Evolutionary conservation across 352 stramenopile species (phyloP).

Genomic region (Globisporangium megalacanthum): DNA sequence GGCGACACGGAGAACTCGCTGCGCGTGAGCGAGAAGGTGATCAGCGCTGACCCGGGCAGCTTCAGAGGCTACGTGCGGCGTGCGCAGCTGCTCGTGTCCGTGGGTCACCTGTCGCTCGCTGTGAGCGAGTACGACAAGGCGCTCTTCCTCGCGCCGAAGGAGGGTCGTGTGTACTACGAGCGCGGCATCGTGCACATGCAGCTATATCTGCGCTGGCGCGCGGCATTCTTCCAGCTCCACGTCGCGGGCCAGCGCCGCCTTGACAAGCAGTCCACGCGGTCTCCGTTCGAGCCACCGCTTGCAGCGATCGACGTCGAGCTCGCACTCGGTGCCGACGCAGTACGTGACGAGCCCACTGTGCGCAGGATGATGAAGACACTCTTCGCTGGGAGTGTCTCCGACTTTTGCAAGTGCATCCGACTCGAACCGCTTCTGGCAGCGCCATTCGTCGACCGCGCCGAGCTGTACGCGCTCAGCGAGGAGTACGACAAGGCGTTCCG

Average conservation of each 20-base stretch:
- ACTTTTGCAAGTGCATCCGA: conserved; percentile 62
- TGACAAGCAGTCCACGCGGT: conserved; percentile 14
- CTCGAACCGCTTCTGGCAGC: conserved; percentile 49
- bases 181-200: conserved; percentile 69
- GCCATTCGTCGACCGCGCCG: conserved; percentile 61
- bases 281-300: conserved; percentile 39
- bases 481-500: conserved; percentile 59
- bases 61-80: conserved; percentile 62
- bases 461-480: conserved; percentile 54
- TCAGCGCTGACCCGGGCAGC: conserved; percentile 48
- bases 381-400: conserved; percentile 42
- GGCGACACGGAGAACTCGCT: conserved; percentile 77
- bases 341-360: conserved; percentile 44
- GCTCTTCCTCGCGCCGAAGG: conserved; percentile 48
- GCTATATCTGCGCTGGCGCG: conserved; percentile 57
- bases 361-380: conserved; percentile 45
- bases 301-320: conserved; percentile 41
- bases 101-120: conserved; percentile 34
- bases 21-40: conserved; percentile 65
- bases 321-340: conserved; percentile 29
- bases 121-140: conserved; percentile 67
- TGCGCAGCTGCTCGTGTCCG: conserved; percentile 55
- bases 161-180: conserved; percentile 62
- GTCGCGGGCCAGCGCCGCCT: conserved; percentile 18
- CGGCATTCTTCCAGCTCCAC: conserved; percentile 45